These are phyloP conservation scores for Podospora comata DNA, from an alignment of 495 filamentous ascomycete species.

Conservation along the genomic window DNA sequence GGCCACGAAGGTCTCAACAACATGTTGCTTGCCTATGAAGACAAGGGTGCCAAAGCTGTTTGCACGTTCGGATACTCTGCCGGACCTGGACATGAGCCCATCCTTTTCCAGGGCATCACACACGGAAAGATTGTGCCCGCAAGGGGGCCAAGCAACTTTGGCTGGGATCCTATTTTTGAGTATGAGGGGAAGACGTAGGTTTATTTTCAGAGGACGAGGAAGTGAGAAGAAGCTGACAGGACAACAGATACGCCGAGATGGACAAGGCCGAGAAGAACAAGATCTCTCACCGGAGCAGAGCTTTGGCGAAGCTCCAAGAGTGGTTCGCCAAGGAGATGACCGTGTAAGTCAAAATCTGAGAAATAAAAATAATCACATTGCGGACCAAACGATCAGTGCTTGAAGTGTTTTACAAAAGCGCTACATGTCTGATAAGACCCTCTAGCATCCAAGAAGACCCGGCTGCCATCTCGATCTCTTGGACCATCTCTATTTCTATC, in stretches of 20 bases:
- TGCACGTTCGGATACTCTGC: constrained; percentile 93
- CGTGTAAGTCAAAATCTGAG: constrained; percentile 15
- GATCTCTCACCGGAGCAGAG: constrained; percentile 64
- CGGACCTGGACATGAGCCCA: constrained; percentile 77
- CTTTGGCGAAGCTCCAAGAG: constrained; percentile 28
- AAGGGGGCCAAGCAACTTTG: constrained; percentile 73
- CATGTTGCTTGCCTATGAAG: constrained; percentile 81
- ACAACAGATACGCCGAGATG: constrained; percentile 82
- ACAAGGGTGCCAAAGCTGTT: constrained; percentile 87
- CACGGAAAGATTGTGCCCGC: constrained; percentile 71
- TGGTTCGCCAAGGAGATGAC: constrained; percentile 65
- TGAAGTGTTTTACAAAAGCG: no score
- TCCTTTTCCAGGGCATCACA: constrained; percentile 90
- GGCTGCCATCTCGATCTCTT: no score
- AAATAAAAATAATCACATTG: constrained; percentile 3
- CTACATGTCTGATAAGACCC: no score
- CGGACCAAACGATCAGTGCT: no score
- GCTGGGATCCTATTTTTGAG: constrained; percentile 97
- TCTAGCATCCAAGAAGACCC: no score
- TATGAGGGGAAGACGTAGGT: constrained; percentile 83
- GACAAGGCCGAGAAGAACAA: constrained; percentile 85
- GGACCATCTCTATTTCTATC: no score
- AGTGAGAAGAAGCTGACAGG: background rate
- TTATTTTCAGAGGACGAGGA: background rate
- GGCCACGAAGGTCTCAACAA: constrained; percentile 86